Base-by-base conservation (phyloP, 495 filamentous ascomycete genomes). In the Daldinia grandis region DNA sequence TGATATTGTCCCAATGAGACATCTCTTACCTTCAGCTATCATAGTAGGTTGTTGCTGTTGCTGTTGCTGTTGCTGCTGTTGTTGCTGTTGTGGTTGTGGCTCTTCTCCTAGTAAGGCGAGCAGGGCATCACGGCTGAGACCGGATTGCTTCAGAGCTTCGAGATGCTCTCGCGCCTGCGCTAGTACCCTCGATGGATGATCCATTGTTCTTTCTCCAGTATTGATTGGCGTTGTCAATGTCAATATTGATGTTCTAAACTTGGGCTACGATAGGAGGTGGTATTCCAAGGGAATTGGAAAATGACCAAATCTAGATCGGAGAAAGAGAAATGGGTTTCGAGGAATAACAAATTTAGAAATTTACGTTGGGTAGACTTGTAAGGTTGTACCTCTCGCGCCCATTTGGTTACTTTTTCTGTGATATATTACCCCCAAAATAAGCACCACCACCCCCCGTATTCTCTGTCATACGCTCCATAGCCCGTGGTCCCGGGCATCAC, bases 171-270 rank as follows among this genome's bases (percentile, higher is more conserved):
- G 68, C 53, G 75, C 75, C 64, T 72, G 73, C 33, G 67, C 73
- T 50, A 76, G 37, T 54, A 75, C 74, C 67, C 73, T 75, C 65
- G 75, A 77, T 28, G 75, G 73, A 67, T 77, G 67, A 58, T 76
- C 75, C 75, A 77, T 77, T 69, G 55, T 19, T 44, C 44, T 57
- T 27, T 30, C 19, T 64, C 61, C 53, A 58, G 57, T 66, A 35
- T 40, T 37, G 70, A 67, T 68, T 50, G 63, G 47, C 66, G 19
- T 62, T 17, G 40, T 49, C 19, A 49, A 40, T 69, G 28, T 65
- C 19, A 47, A 47, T 24, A 21, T 24, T 7, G 5, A 24, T 24
- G 2, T 33, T 53, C 21, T 51, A 25, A 57, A 44, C 50, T 28
- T 27, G 38, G 58, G 37, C 49, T 53, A 66, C 51, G 59, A 35